phyloP scores from a whole-genome alignment of 345 rosid genomes.

The Raphanus sativus region DNA sequence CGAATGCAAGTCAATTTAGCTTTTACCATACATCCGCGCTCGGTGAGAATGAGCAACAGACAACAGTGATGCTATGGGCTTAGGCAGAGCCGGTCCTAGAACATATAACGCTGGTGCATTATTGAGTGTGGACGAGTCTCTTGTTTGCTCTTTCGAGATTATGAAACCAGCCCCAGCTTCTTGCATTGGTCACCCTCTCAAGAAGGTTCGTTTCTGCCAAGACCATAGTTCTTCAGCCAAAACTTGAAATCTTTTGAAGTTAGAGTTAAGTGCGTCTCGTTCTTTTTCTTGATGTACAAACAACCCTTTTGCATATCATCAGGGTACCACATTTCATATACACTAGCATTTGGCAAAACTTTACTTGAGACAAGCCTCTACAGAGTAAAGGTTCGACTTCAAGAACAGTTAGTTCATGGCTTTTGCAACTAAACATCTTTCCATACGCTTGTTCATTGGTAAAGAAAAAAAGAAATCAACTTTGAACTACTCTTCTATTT shows the following conservation, averaged over 20 bases:
- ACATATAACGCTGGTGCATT: conserved; percentile 58
- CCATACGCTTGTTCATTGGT: conserved; percentile 20
- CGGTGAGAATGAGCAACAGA: no score
- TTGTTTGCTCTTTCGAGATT: conserved; percentile 89
- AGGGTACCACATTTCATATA: not conserved
- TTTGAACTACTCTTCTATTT: conserved; percentile 29
- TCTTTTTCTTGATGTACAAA: not conserved
- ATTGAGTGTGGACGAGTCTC: conserved; percentile 66
- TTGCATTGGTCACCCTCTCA: conserved; percentile 44
- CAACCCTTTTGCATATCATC: not conserved
- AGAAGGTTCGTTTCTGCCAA: conserved; percentile 53
- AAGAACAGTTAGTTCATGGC: not conserved
- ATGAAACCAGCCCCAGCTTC: conserved; percentile 64
- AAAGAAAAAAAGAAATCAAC: conserved; percentile 8
- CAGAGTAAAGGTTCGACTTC: no score
- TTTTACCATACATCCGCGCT: no score
- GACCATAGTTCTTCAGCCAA: not conserved
- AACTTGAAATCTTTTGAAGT: not conserved
- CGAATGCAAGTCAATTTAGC: no score
- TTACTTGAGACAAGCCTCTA: conserved; percentile 12
- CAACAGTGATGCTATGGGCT: no score
- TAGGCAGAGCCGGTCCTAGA: no score
- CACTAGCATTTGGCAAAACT: conserved; percentile 18
- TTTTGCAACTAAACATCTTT: conserved; percentile 17
- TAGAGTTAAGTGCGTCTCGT: no score